Evolutionary conservation across 495 filamentous ascomycete species (phyloP).

Genomic region (Penicillium crystallinum): DNA sequence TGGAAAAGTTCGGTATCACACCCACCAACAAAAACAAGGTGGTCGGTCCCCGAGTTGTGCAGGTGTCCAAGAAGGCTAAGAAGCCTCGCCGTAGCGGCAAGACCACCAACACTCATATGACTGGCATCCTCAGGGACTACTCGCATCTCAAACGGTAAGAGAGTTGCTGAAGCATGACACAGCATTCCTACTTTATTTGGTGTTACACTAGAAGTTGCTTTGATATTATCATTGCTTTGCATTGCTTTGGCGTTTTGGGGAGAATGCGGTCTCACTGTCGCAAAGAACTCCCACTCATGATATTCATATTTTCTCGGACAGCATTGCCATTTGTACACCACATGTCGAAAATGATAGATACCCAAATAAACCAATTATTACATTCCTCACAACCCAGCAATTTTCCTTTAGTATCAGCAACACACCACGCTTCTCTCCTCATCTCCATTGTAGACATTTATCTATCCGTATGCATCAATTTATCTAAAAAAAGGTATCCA

Average conservation of each 20-base stretch:
- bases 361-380: constrained; percentile 18
- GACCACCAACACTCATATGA: constrained; percentile 92
- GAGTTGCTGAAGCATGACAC: neutral
- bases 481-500: constrained; percentile 19
- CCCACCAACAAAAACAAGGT: constrained; percentile 71
- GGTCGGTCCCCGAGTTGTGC: constrained; percentile 51
- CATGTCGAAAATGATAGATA: constrained; percentile 26
- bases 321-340: constrained; percentile 15
- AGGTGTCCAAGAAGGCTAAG: constrained; percentile 53
- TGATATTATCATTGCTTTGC: constrained; percentile 5
- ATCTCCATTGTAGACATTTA: neutral
- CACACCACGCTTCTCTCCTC: neutral
- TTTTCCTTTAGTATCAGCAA: neutral
- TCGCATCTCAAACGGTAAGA: constrained; percentile 53
- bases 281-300: neutral
- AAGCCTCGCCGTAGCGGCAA: constrained; percentile 70
- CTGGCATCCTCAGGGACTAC: constrained; percentile 79
- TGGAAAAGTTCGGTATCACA: constrained; percentile 67
- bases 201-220: neutral
- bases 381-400: neutral
- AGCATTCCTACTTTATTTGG: neutral
- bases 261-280: neutral
- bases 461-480: constrained; percentile 16
- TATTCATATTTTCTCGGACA: neutral
- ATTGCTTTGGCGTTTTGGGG: constrained; percentile 21